Conservation (phyloP, 2,329 filamentous ascomycete species). For the Aureobasidium sp. region DNA sequence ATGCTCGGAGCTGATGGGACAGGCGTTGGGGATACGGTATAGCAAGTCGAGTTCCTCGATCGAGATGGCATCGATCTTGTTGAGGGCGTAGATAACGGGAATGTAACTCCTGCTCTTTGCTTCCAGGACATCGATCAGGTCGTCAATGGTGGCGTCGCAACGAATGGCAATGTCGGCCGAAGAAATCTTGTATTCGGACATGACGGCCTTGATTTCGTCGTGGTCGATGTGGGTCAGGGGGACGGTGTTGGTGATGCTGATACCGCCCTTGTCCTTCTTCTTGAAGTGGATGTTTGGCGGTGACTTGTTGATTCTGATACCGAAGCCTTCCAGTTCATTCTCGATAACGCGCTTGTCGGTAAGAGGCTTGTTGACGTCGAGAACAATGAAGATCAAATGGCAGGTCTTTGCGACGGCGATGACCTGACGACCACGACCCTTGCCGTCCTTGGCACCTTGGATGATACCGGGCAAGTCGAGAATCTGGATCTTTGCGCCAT, state of each 20-base stretch:
- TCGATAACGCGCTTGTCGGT: slow-evolving; percentile 97
- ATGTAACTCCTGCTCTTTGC: slow-evolving; percentile 94
- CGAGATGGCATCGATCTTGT: slow-evolving; percentile 97
- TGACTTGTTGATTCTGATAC: slow-evolving; percentile 93
- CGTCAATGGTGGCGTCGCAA: slow-evolving; percentile 95
- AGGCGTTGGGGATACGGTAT: slow-evolving; percentile 93
- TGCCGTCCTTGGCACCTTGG: slow-evolving; percentile 91
- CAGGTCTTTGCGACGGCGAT: slow-evolving; percentile 99
- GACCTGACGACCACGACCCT: slow-evolving; percentile 90
- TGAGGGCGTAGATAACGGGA: slow-evolving; percentile 96
- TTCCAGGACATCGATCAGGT: slow-evolving; percentile 92
- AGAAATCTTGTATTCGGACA: slow-evolving; percentile 93
- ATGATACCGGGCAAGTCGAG: slow-evolving; percentile 98
- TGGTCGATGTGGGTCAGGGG: slow-evolving; percentile 87
- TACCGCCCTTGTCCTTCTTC: slow-evolving; percentile 98
- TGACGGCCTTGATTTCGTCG: slow-evolving; percentile 96
- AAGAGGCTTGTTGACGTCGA: slow-evolving; percentile 96
- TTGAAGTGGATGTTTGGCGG: slow-evolving; percentile 98
- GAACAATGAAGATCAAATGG: slow-evolving; percentile 95
- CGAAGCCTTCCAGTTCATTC: slow-evolving; percentile 90
- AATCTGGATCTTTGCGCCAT: slow-evolving; percentile 93
- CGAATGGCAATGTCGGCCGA: slow-evolving; percentile 96
- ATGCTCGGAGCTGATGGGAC: slow-evolving; percentile 88
- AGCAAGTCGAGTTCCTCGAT: slow-evolving; percentile 96
- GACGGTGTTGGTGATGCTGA: slow-evolving; percentile 92